Evolutionary conservation across 1,284 basidiomycete genomes (phyloP).

Genomic region (Rugosomyces carneus): DNA sequence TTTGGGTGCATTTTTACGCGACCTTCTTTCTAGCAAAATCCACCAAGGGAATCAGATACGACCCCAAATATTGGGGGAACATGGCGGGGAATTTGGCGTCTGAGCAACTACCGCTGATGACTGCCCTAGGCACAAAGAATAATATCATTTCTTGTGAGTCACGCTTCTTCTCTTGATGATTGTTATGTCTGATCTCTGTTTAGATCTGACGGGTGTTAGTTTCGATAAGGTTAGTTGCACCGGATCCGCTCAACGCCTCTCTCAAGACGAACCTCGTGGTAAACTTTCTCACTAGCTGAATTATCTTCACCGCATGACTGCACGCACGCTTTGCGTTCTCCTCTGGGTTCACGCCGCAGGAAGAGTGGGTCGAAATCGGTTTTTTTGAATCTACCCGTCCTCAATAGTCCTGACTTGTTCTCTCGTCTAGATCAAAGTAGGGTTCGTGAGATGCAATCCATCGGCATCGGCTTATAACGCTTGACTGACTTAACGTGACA

Average conservation of each 20-base stretch:
- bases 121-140: constrained; percentile 59
- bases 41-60: constrained; percentile 26
- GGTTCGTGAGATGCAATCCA: constrained; percentile 11
- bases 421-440: constrained; percentile 17
- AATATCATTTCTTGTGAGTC: constrained; percentile 52
- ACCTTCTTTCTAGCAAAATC: constrained; percentile 28
- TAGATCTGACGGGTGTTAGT: constrained; percentile 14
- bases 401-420: background rate
- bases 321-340: constrained; percentile 43
- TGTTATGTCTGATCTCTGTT: background rate
- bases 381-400: background rate
- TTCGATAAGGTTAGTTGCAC: constrained; percentile 13
- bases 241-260: too few relatives aligned
- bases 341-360: constrained; percentile 45
- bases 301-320: constrained; percentile 45
- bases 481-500: background rate
- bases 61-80: constrained; percentile 39
- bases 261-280: background rate
- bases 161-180: background rate
- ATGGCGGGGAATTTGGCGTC: constrained; percentile 45
- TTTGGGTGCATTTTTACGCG: background rate
- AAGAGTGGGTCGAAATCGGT: constrained; percentile 28
- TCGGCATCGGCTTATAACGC: background rate
- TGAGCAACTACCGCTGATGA: constrained; percentile 56
- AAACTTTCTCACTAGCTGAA: constrained; percentile 42